A percentile compares a stretch with the other conserved stretches of the same genome.
These are phyloP conservation scores for Pseudogymnoascus sp. DNA, from an alignment of 2,329 filamentous ascomycete genomes.

Conservation along the genomic window DNA sequence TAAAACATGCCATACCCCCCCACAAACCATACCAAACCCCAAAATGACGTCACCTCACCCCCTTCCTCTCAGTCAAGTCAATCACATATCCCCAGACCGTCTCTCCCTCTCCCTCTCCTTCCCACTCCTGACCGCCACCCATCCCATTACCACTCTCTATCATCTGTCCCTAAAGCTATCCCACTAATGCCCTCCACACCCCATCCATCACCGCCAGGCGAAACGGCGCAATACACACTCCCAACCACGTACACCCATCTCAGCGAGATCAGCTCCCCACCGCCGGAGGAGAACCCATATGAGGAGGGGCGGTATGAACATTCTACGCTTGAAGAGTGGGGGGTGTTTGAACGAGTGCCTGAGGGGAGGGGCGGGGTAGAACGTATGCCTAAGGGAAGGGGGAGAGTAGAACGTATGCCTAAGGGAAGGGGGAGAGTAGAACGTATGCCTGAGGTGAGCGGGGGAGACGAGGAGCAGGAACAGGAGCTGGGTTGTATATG, in stretches of 20 bases:
- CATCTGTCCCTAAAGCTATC: background rate
- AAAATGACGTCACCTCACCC: background rate
- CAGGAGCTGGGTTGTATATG: background rate
- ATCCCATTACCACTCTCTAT: background rate
- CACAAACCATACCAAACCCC: too few species aligned
- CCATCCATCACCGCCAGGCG: background rate
- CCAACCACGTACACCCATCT: background rate
- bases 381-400: background rate
- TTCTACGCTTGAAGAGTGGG: background rate
- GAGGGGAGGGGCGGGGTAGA: background rate
- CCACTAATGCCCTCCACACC: background rate
- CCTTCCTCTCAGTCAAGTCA: background rate
- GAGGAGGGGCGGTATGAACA: background rate
- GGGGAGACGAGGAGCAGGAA: background rate
- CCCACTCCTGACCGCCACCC: background rate
- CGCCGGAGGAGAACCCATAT: background rate
- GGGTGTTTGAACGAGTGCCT: background rate
- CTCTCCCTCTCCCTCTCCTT: background rate
- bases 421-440: background rate
- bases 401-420: background rate
- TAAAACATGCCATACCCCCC: too few species aligned
- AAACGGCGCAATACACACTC: background rate
- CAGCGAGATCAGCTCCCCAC: background rate
- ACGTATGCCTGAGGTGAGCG: background rate
- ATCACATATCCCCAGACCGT: too few species aligned